Conservation (phyloP, 768 basidiomycete genomes). For the Guyanaporus albipodus region DNA sequence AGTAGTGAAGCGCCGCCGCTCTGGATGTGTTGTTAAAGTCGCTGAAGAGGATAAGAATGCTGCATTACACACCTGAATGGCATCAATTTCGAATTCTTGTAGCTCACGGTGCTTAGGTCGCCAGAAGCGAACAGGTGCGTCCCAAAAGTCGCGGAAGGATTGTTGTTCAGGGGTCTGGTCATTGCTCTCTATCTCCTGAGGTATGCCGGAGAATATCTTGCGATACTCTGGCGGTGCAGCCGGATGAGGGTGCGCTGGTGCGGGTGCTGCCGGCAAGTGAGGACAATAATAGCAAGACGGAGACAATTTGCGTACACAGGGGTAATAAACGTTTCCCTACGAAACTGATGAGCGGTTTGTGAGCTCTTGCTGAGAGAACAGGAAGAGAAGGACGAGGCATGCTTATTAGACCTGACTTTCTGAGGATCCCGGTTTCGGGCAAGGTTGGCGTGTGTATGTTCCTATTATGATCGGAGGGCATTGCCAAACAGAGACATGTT, state of each 20-base stretch:
- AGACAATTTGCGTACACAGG: conserved; percentile 32
- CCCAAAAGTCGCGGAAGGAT: conserved; percentile 55
- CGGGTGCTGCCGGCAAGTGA: conserved; percentile 31
- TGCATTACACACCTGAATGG: conserved; percentile 53
- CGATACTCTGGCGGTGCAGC: conserved; percentile 61
- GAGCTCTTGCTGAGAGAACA: conserved; percentile 39
- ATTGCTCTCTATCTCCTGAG: conserved; percentile 31
- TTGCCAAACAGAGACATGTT: conserved; percentile 16
- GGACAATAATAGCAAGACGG: neutral
- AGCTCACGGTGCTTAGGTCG: conserved; percentile 45
- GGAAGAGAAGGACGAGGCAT: conserved; percentile 36
- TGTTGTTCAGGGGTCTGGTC: conserved; percentile 1
- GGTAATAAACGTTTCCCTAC: conserved; percentile 56
- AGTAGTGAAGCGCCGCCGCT: conserved; percentile 64
- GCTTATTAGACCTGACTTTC: neutral
- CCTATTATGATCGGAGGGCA: conserved; percentile 17
- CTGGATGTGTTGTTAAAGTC: conserved; percentile 23
- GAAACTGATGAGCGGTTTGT: conserved; percentile 61
- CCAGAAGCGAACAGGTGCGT: conserved; percentile 61
- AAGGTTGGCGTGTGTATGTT: conserved; percentile 16
- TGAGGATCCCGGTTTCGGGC: conserved; percentile 2
- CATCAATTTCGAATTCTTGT: conserved; percentile 58
- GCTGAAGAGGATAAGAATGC: neutral
- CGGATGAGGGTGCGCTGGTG: conserved; percentile 55
- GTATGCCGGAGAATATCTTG: conserved; percentile 44